These are phyloP conservation scores for Stenogyne calaminthoides DNA, from an alignment of 305 asterid genomes.

Conservation along the genomic window DNA sequence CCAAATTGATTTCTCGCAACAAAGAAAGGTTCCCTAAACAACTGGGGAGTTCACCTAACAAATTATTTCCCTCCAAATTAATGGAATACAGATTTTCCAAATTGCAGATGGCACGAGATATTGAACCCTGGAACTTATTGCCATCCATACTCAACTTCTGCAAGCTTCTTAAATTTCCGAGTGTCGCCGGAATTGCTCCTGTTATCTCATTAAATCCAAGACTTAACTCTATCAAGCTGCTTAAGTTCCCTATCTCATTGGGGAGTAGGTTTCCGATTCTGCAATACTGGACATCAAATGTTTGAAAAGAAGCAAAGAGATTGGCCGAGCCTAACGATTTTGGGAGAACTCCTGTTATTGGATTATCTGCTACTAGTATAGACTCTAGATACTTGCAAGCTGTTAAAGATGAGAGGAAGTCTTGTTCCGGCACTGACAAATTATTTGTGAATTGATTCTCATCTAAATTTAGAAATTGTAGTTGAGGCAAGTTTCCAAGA, in stretches of 20 bases:
- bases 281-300: background rate
- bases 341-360: constrained; percentile 22
- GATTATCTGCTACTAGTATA: background rate
- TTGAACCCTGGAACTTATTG: constrained; percentile 22
- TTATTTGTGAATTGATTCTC: too few relatives aligned
- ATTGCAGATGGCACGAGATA: constrained; percentile 17
- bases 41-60: constrained; percentile 9
- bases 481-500: too few relatives aligned
- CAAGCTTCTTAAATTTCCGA: constrained; percentile 25
- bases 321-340: constrained; percentile 27
- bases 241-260: constrained; percentile 29
- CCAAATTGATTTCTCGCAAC: background rate
- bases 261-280: constrained; percentile 23
- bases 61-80: background rate
- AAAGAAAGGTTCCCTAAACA: constrained; percentile 26
- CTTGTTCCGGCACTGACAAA: background rate
- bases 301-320: constrained; percentile 19
- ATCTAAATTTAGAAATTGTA: too few relatives aligned
- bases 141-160: background rate
- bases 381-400: background rate
- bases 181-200: constrained; percentile 22
- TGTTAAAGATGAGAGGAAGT: background rate
- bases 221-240: background rate
- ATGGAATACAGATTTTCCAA: background rate
- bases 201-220: constrained; percentile 22